Evolutionary conservation across 2,329 filamentous ascomycete genomes (phyloP).

Genomic region (Colletotrichum tropicicola): DNA sequence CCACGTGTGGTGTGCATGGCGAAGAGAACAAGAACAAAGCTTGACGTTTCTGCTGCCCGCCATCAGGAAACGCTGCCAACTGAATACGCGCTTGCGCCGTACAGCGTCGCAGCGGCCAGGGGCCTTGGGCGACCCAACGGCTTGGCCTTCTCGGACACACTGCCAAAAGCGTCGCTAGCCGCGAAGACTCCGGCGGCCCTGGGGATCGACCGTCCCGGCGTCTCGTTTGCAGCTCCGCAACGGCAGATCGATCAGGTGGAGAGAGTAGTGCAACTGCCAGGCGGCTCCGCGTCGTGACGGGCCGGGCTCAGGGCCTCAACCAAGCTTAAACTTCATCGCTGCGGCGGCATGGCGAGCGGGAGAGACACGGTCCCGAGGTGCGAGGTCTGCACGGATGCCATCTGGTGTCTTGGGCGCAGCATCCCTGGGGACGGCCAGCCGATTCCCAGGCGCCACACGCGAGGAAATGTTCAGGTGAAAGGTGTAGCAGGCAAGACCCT

Average conservation of each 20-base stretch:
- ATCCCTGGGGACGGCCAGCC: neutral
- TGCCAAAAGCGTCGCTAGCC: constrained; percentile 13
- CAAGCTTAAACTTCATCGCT: no score
- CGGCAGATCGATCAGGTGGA: neutral
- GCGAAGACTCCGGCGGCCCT: neutral
- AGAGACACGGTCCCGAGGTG: no score
- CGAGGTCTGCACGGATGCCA: constrained; percentile 28
- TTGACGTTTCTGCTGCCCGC: neutral
- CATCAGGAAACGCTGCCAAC: neutral
- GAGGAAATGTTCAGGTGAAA: neutral
- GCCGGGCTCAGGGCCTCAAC: no score
- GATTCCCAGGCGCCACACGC: neutral
- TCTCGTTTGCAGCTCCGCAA: neutral
- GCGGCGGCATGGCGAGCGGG: no score
- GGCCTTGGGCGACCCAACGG: no score
- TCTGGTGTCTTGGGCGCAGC: neutral
- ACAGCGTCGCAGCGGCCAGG: neutral
- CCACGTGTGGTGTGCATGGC: neutral
- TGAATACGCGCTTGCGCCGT: no score
- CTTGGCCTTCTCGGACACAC: constrained; percentile 7
- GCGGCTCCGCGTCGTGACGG: neutral
- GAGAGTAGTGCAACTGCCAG: neutral
- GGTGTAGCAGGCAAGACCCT: constrained; percentile 1
- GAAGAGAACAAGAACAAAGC: neutral
- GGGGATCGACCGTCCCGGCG: neutral